phyloP scores from a whole-genome alignment of 2,329 filamentous ascomycete genomes.

The Lanzia echinophila region DNA sequence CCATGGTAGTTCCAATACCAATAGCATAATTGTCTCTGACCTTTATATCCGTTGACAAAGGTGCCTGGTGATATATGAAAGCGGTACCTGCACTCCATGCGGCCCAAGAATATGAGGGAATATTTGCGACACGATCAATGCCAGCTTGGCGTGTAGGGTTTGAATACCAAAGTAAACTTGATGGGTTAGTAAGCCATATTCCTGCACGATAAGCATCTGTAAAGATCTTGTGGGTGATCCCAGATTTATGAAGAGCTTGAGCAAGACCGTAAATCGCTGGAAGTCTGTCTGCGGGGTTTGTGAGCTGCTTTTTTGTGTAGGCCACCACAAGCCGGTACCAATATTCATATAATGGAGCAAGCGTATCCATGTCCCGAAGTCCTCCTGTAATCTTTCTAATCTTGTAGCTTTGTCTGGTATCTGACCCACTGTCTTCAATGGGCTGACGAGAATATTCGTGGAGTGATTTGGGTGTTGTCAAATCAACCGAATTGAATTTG shows the following conservation, averaged over 20 bases:
- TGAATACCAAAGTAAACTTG: too few relatives aligned
- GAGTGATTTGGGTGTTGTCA: background rate
- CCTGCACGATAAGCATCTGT: background rate
- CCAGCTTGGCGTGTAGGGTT: too few relatives aligned
- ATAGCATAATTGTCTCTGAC: too few relatives aligned
- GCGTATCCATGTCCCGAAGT: background rate
- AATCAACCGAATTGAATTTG: slow-evolving; percentile 2
- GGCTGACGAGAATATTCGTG: background rate
- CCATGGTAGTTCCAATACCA: too few relatives aligned
- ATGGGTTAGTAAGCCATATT: background rate
- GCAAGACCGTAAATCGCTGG: background rate
- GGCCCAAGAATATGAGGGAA: too few relatives aligned
- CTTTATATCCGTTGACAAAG: too few relatives aligned
- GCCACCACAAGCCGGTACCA: background rate
- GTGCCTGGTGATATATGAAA: too few relatives aligned
- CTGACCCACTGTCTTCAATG: background rate
- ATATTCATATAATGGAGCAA: background rate
- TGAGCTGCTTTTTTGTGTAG: background rate
- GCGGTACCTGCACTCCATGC: too few relatives aligned
- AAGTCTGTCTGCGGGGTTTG: background rate
- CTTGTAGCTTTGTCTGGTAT: background rate
- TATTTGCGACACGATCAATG: too few relatives aligned
- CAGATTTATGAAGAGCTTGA: slow-evolving; percentile 4
- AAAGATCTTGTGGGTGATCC: background rate
- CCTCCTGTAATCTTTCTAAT: background rate